Conservation (phyloP, 331 rosid species). For the Quercus phellos region DNA sequence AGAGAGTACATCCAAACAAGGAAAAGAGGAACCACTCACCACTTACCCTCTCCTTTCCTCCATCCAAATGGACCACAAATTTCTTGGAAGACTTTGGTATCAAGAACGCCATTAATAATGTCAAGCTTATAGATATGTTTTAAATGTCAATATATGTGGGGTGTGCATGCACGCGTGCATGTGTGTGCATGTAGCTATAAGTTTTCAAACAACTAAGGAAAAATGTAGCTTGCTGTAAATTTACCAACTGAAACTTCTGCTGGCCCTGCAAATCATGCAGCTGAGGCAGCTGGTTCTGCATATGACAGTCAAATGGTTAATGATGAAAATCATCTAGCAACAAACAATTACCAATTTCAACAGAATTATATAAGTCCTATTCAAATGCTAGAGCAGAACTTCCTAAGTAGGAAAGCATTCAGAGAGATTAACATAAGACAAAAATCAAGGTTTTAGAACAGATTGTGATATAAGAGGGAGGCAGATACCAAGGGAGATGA, state of each 20-base stretch:
- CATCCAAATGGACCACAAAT: background rate
- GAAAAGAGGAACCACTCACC: background rate
- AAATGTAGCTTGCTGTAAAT: background rate
- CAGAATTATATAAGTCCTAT: background rate
- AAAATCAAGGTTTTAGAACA: background rate
- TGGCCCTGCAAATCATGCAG: conserved; percentile 46
- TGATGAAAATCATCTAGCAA: background rate
- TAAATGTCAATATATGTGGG: background rate
- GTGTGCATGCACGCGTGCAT: background rate
- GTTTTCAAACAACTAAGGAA: background rate
- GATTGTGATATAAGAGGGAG: background rate
- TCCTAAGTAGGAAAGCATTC: background rate
- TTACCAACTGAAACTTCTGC: conserved; percentile 39
- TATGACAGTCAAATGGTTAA: background rate
- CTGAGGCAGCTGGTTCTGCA: conserved; percentile 33
- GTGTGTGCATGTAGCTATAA: background rate
- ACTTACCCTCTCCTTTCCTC: background rate
- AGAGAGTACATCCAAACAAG: background rate
- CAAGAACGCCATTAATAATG: background rate
- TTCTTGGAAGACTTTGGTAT: background rate
- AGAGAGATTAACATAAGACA: background rate
- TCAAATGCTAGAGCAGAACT: background rate
- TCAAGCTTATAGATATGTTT: background rate
- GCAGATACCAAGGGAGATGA: background rate
- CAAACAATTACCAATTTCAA: background rate